Conservation (phyloP, 208 protist species). For the Leptomonas pyrrhocoris region DNA sequence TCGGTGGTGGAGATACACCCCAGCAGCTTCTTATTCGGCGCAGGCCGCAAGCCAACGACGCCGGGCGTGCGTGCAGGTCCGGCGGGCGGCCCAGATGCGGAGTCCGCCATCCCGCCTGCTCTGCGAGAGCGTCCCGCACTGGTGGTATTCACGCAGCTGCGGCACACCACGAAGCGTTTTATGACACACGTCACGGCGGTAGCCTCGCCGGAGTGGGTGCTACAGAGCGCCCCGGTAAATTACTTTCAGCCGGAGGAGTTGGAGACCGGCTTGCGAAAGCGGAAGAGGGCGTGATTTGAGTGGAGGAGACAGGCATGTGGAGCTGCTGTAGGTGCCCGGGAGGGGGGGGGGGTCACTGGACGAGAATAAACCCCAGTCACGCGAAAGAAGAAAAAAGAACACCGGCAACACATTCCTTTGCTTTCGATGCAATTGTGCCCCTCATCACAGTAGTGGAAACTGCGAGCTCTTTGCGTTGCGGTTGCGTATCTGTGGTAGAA, state of each 20-base stretch:
- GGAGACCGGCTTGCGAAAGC: slow-evolving; percentile 72
- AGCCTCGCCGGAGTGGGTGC: slow-evolving; percentile 58
- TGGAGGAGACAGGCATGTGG: not conserved
- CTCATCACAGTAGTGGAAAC: too few relatives aligned
- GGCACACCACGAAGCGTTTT: slow-evolving; percentile 82
- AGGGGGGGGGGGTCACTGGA: too few relatives aligned
- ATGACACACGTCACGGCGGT: slow-evolving; percentile 91
- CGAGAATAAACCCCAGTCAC: too few relatives aligned
- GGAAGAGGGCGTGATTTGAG: slow-evolving; percentile 34
- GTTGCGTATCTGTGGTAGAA: too few relatives aligned
- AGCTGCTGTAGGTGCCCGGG: not conserved
- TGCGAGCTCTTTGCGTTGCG: too few relatives aligned
- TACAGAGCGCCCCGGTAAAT: slow-evolving; percentile 74
- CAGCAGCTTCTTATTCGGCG: slow-evolving; percentile 74
- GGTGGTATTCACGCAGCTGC: slow-evolving; percentile 86
- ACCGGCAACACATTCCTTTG: too few relatives aligned
- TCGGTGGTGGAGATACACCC: slow-evolving; percentile 76
- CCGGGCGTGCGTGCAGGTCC: not conserved
- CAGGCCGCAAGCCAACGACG: slow-evolving; percentile 33
- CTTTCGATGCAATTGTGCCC: too few relatives aligned
- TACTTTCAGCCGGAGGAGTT: slow-evolving; percentile 86
- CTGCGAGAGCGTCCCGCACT: slow-evolving; percentile 66
- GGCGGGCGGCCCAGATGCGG: not conserved
- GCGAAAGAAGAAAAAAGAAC: too few relatives aligned
- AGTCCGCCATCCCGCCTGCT: slow-evolving; percentile 18